Conservation (phyloP, 495 filamentous ascomycete species). For the Pseudoneurospora amorphoporcata region DNA sequence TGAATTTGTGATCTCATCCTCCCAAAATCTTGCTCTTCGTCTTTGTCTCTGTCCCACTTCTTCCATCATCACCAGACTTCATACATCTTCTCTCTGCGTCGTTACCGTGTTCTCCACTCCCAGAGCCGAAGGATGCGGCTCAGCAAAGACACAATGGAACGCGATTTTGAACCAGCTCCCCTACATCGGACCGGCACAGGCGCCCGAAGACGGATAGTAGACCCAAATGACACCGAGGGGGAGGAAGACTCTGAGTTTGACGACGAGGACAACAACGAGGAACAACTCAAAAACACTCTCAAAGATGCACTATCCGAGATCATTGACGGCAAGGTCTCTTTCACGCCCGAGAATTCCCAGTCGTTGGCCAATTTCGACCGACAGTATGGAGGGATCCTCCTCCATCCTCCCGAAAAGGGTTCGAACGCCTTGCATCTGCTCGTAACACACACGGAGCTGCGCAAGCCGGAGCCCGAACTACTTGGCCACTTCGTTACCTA, state of each 20-base stretch:
- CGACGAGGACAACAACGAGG: not conserved
- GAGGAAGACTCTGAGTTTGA: not conserved
- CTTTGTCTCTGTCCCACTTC: not conserved
- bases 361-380: not conserved
- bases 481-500: slow-evolving; percentile 9
- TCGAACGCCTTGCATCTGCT: not conserved
- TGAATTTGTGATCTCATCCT: not conserved
- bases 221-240: not conserved
- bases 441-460: not conserved
- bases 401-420: not conserved
- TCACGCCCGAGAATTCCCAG: not conserved
- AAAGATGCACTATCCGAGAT: not conserved
- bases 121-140: not conserved
- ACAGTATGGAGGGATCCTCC: not conserved
- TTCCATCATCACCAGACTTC: not conserved
- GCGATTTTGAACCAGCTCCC: not conserved
- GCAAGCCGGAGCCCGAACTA: slow-evolving; percentile 1
- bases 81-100: not conserved
- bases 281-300: not conserved
- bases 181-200: too few species aligned
- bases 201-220: not conserved
- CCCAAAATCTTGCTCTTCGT: not conserved
- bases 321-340: not conserved
- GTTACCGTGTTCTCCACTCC: not conserved
- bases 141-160: not conserved